These are phyloP conservation scores for Cornus kousa DNA, from an alignment of 148 eudicot species.

Conservation along the genomic window DNA sequence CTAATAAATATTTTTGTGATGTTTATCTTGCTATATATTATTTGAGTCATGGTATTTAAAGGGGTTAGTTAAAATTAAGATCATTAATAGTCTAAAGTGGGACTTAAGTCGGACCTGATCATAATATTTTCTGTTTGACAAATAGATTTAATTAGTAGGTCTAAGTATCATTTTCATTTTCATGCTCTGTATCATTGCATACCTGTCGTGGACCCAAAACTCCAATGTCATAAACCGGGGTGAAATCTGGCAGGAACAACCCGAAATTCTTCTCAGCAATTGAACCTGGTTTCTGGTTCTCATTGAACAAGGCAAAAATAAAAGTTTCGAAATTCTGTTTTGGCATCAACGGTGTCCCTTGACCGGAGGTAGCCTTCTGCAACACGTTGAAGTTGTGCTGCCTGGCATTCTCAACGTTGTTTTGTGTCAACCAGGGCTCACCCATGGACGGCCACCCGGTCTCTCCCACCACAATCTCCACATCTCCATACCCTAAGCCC, in stretches of 20 bases:
- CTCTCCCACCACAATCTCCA: slow-evolving; percentile 74
- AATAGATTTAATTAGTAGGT: no score
- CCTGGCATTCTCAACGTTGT: slow-evolving; percentile 49
- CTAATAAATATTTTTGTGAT: no score
- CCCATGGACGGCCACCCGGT: slow-evolving; percentile 84
- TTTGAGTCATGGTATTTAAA: no score
- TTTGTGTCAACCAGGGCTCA: slow-evolving; percentile 47
- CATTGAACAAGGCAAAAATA: slow-evolving; percentile 63
- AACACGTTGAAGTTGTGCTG: slow-evolving; percentile 32
- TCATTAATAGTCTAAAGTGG: no score
- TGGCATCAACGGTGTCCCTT: slow-evolving; percentile 88
- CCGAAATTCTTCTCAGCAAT: slow-evolving; percentile 75
- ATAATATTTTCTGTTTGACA: no score
- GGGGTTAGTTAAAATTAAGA: no score
- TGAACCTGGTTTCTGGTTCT: slow-evolving; percentile 68
- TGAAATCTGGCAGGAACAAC: slow-evolving; percentile 65
- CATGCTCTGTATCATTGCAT: background rate
- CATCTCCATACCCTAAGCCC: slow-evolving; percentile 54
- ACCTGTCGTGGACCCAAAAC: slow-evolving; percentile 37
- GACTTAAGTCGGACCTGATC: no score
- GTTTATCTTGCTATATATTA: no score
- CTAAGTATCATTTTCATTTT: no score
- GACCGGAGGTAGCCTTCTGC: slow-evolving; percentile 37
- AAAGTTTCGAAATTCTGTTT: slow-evolving; percentile 64
- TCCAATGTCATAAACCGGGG: slow-evolving; percentile 70